Conservation (phyloP, 1,139 yeast species). For the Geotrichum europaeum region DNA sequence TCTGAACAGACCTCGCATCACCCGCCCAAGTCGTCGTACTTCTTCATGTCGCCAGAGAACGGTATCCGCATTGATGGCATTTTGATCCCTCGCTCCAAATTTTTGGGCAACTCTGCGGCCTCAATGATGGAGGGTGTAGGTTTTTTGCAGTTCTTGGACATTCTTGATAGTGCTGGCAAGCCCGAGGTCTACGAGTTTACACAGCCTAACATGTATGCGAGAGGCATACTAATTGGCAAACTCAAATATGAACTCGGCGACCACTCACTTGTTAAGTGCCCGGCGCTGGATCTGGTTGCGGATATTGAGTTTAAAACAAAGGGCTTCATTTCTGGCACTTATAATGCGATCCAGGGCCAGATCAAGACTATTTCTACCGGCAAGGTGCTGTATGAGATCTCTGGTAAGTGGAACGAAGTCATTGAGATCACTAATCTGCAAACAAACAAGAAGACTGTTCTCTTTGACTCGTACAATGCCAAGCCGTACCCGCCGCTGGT, state of each 20-base stretch:
- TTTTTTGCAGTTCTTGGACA: conserved; percentile 62
- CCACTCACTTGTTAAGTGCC: conserved; percentile 69
- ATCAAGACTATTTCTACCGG: conserved; percentile 50
- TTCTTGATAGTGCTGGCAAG: conserved; percentile 39
- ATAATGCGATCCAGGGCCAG: conserved; percentile 79
- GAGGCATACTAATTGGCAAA: conserved; percentile 88
- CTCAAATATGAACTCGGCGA: conserved; percentile 89
- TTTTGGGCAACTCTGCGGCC: conserved; percentile 92
- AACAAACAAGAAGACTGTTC: conserved; percentile 45
- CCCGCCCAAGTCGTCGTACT: conserved; percentile 96
- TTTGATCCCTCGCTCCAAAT: conserved; percentile 77
- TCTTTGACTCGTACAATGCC: conserved; percentile 60
- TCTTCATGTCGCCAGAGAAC: conserved; percentile 75
- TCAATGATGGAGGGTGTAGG: conserved; percentile 94
- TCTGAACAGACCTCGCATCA: conserved; percentile 96
- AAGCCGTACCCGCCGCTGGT: conserved; percentile 56
- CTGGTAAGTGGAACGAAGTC: conserved; percentile 92
- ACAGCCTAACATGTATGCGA: conserved; percentile 94
- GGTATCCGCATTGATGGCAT: conserved; percentile 85
- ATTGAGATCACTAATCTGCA: conserved; percentile 60
- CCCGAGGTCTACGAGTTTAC: conserved; percentile 69
- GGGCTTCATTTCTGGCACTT: conserved; percentile 88
- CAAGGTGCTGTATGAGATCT: conserved; percentile 55
- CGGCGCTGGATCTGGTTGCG: conserved; percentile 54
- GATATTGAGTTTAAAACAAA: conserved; percentile 92